Evolutionary conservation across 805 yeast species (phyloP).

Genomic region (Ascoidea asiatica): DNA sequence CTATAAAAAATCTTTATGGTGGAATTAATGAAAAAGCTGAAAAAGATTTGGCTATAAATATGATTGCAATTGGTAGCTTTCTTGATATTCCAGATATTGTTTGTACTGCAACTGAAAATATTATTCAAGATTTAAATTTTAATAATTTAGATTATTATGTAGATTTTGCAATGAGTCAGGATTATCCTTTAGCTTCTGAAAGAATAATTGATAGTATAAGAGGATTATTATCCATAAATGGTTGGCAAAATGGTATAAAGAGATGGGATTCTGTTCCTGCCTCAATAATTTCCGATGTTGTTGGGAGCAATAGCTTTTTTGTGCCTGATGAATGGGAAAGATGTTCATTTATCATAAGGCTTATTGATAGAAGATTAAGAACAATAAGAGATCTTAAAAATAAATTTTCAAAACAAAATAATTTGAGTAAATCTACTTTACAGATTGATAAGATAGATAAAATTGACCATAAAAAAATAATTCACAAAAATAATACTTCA

Average conservation of each 20-base stretch:
- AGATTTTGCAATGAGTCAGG: constrained; percentile 26
- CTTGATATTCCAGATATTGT: constrained; percentile 32
- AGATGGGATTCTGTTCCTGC: constrained; percentile 35
- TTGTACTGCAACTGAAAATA: constrained; percentile 26
- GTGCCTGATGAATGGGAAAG: constrained; percentile 45
- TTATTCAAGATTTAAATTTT: constrained; percentile 23
- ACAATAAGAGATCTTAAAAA: background rate
- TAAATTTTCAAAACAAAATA: background rate
- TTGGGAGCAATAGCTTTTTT: constrained; percentile 36
- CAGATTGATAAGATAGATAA: too few species aligned
- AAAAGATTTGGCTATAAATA: constrained; percentile 21
- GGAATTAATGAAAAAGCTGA: constrained; percentile 20
- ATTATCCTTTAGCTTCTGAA: constrained; percentile 33
- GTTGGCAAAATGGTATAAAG: constrained; percentile 32
- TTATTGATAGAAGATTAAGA: constrained; percentile 24
- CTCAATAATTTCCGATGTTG: constrained; percentile 26
- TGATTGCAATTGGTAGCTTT: constrained; percentile 38
- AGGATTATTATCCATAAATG: constrained; percentile 32
- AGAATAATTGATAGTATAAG: constrained; percentile 31
- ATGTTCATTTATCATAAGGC: constrained; percentile 29
- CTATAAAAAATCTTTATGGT: constrained; percentile 34
- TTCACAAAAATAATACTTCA: too few species aligned
- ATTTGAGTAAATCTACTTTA: background rate
- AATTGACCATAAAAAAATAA: too few species aligned
- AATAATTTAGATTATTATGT: constrained; percentile 23